phyloP scores from a whole-genome alignment of 2,329 filamentous ascomycete species.

The Xylariales sp. region DNA sequence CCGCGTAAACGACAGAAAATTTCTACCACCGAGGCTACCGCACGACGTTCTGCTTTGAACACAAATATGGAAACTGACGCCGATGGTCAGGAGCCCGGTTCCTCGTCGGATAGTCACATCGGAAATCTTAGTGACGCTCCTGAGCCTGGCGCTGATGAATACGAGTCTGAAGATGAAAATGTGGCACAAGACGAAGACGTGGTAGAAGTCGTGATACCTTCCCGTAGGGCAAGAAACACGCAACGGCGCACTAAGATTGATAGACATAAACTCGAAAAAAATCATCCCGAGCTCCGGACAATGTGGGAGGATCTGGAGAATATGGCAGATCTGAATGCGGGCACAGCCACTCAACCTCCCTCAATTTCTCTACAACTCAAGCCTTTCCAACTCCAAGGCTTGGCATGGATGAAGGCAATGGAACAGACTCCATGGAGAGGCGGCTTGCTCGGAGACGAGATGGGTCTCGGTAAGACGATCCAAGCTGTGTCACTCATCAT shows the following conservation, averaged over 20 bases:
- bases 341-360: slow-evolving; percentile 75
- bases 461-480: slow-evolving; percentile 99
- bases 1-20: slow-evolving; percentile 31
- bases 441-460: slow-evolving; percentile 93
- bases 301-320: slow-evolving; percentile 87
- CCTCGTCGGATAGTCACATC: slow-evolving; percentile 1
- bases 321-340: slow-evolving; percentile 72
- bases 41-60: background rate
- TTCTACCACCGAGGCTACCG: slow-evolving; percentile 22
- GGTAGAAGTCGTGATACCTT: background rate
- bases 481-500: slow-evolving; percentile 98
- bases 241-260: slow-evolving; percentile 55
- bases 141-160: slow-evolving; percentile 1
- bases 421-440: slow-evolving; percentile 88
- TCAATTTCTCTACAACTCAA: slow-evolving; percentile 88
- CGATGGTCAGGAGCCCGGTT: background rate
- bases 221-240: background rate
- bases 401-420: slow-evolving; percentile 94
- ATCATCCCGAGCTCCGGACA: slow-evolving; percentile 81
- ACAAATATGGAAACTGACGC: background rate
- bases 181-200: too few relatives aligned
- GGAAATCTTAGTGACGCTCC: background rate
- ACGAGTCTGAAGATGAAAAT: background rate
- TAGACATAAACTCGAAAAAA: slow-evolving; percentile 74
- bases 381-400: slow-evolving; percentile 90